phyloP scores from a whole-genome alignment of 2,329 filamentous ascomycete species.

The Tricladium varicosporioides region DNA sequence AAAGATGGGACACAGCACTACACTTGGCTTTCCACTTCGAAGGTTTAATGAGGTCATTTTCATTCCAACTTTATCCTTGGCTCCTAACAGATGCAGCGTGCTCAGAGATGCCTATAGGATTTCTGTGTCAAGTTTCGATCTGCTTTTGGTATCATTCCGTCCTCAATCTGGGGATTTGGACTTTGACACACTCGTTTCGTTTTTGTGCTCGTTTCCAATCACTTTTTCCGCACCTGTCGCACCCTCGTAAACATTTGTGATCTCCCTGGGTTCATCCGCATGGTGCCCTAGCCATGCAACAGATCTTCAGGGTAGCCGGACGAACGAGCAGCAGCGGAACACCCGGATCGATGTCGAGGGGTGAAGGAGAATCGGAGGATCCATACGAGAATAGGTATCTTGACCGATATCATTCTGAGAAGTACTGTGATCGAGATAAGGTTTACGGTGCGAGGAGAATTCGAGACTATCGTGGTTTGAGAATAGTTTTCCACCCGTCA shows the following conservation, averaged over 20 bases:
- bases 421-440: constrained; percentile 1
- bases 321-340: constrained; percentile 14
- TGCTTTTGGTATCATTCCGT: not conserved
- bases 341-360: constrained; percentile 3
- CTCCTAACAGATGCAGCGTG: not conserved
- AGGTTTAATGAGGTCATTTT: too few species aligned
- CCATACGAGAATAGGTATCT: constrained; percentile 8
- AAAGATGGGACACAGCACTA: not conserved
- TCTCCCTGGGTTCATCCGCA: constrained; percentile 3
- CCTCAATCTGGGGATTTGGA: not conserved
- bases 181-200: constrained; percentile 8
- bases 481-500: constrained; percentile 4
- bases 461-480: constrained; percentile 23
- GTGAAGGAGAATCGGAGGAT: constrained; percentile 5
- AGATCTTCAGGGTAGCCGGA: constrained; percentile 15
- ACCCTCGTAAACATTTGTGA: not conserved
- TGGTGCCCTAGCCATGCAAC: not conserved
- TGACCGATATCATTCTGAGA: not conserved
- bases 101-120: not conserved
- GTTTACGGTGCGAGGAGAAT: not conserved
- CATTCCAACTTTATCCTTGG: too few species aligned
- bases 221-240: not conserved
- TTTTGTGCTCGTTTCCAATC: not conserved
- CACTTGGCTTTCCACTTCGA: too few species aligned
- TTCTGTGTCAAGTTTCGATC: not conserved